Percentiles rank a stretch among this genome's conserved stretches.
These are phyloP conservation scores for Syzygium aqueum DNA, from an alignment of 345 rosid species.

Conservation along the genomic window DNA sequence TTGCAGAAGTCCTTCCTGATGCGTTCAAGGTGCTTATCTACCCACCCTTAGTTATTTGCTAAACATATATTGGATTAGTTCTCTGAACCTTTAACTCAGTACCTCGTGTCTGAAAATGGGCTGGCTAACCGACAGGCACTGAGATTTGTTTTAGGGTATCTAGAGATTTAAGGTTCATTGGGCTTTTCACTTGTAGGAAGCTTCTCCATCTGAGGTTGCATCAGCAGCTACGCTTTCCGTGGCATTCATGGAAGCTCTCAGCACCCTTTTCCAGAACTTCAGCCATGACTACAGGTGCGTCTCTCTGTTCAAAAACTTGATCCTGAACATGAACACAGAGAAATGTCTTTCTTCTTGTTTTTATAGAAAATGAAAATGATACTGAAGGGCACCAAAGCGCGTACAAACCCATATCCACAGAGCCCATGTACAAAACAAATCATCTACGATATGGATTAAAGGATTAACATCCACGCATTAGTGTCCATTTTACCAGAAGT, in stretches of 20 bases:
- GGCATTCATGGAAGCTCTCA: slow-evolving; percentile 94
- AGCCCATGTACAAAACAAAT: background rate
- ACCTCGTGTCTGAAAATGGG: background rate
- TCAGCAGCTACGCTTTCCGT: slow-evolving; percentile 94
- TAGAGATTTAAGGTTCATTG: background rate
- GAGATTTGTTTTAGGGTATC: background rate
- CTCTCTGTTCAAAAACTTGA: background rate
- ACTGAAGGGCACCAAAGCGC: background rate
- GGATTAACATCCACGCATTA: background rate
- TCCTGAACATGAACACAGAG: background rate
- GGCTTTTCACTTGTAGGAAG: slow-evolving; percentile 48
- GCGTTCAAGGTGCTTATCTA: slow-evolving; percentile 71
- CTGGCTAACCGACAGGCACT: background rate
- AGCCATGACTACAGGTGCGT: slow-evolving; percentile 85
- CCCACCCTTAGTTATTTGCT: background rate
- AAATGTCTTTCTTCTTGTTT: background rate
- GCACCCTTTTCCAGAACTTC: slow-evolving; percentile 71
- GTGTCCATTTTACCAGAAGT: background rate
- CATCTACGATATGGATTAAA: background rate
- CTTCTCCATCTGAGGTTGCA: slow-evolving; percentile 88
- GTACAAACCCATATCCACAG: background rate
- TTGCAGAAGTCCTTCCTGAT: slow-evolving; percentile 99
- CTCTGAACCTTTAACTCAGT: background rate
- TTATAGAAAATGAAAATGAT: background rate
- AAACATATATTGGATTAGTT: background rate